phyloP scores from a whole-genome alignment of 2,329 filamentous ascomycete species.

The Endocalyx cinctus region DNA sequence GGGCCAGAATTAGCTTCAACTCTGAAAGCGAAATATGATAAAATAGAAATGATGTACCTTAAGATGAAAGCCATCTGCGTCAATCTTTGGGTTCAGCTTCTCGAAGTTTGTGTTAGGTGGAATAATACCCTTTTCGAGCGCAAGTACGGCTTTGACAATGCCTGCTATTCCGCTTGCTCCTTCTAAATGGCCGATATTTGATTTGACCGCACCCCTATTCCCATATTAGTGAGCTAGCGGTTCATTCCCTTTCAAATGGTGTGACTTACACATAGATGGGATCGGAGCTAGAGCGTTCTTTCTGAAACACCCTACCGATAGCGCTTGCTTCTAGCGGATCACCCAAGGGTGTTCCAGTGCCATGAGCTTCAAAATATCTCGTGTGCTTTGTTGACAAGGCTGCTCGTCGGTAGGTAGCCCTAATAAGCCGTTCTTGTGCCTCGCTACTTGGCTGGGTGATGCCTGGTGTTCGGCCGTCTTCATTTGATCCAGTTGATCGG shows the following conservation, averaged over 20 bases:
- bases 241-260: too few species aligned
- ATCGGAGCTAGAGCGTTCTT: constrained; percentile 17
- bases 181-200: constrained; percentile 33
- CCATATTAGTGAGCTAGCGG: too few species aligned
- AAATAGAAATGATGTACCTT: too few species aligned
- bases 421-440: constrained; percentile 24
- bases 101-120: constrained; percentile 26
- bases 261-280: constrained; percentile 28
- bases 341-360: constrained; percentile 43
- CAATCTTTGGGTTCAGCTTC: constrained; percentile 25
- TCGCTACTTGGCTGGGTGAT: constrained; percentile 22
- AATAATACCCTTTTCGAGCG: constrained; percentile 27
- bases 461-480: constrained; percentile 31
- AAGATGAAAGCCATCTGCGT: neutral
- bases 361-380: constrained; percentile 40
- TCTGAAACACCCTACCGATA: constrained; percentile 31
- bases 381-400: constrained; percentile 11
- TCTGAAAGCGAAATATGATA: neutral
- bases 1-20: too few species aligned
- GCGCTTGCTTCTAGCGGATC: constrained; percentile 41
- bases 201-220: constrained; percentile 34
- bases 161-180: constrained; percentile 28
- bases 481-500: constrained; percentile 21
- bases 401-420: constrained; percentile 18
- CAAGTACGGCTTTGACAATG: constrained; percentile 28